Conservation (phyloP, 305 asterid species). For the Fraxinus ornus region DNA sequence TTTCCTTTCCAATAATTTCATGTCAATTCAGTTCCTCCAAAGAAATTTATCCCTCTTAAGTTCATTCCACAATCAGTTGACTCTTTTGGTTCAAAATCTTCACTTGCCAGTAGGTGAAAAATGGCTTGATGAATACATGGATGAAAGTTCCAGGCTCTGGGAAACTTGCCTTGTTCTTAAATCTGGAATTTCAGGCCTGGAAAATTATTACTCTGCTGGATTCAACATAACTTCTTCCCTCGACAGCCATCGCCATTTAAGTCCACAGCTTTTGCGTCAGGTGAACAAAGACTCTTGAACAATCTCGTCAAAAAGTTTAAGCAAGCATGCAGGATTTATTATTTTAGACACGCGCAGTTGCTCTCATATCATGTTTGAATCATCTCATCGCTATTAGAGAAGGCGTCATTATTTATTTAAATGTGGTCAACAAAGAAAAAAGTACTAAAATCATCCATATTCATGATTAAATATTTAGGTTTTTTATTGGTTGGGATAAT, state of each 20-base stretch:
- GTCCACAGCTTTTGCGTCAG: conserved; percentile 67
- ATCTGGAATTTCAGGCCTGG: conserved; percentile 63
- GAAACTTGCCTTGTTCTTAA: conserved; percentile 77
- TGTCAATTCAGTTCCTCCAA: conserved; percentile 83
- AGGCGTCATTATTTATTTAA: not conserved
- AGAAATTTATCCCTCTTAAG: conserved; percentile 62
- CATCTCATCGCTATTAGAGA: not conserved
- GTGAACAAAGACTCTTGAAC: conserved; percentile 19
- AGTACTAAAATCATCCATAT: not conserved
- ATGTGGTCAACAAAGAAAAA: not conserved
- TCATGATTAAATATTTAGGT: not conserved
- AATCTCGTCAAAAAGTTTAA: not conserved
- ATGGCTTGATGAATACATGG: conserved; percentile 96
- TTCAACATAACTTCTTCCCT: conserved; percentile 53
- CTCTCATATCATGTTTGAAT: not conserved
- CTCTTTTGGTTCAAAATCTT: conserved; percentile 72
- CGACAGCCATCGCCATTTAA: conserved; percentile 52
- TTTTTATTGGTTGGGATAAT: not conserved
- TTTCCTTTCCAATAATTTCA: conserved; percentile 60
- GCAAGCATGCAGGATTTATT: not conserved
- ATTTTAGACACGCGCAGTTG: not conserved
- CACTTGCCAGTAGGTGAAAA: conserved; percentile 83
- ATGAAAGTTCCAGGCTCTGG: conserved; percentile 89
- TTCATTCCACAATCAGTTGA: conserved; percentile 73
- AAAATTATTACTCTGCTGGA: conserved; percentile 62